A percentile compares a stretch with the other conserved stretches of the same genome.
phyloP scores from a whole-genome alignment of 2,329 filamentous ascomycete genomes.

The Pseudogymnoascus sp. region DNA sequence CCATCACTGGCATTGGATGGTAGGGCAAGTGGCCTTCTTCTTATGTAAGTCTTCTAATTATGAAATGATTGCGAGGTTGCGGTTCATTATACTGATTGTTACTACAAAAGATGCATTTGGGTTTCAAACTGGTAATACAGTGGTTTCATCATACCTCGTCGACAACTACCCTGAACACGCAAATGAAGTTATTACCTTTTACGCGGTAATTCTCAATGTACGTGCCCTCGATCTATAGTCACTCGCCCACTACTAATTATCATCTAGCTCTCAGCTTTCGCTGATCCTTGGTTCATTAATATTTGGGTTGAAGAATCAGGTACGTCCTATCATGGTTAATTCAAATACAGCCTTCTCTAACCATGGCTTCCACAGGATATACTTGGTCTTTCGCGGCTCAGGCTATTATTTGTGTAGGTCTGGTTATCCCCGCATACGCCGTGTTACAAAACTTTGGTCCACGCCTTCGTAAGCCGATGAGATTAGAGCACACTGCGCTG shows the following conservation, averaged over 20 bases:
- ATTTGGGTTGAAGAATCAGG: constrained; percentile 22
- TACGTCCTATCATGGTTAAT: neutral
- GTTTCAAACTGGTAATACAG: constrained; percentile 50
- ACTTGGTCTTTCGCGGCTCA: constrained; percentile 28
- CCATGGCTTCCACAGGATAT: constrained; percentile 15
- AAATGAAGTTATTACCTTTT: constrained; percentile 48
- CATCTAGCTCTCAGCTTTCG: constrained; percentile 16
- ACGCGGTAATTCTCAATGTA: constrained; percentile 46
- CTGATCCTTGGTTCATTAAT: constrained; percentile 25
- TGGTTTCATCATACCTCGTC: constrained; percentile 45
- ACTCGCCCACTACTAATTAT: constrained; percentile 19
- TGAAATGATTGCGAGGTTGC: neutral
- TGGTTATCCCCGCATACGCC: constrained; percentile 21
- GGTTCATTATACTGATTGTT: constrained; percentile 8
- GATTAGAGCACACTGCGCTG: neutral
- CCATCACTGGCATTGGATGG: constrained; percentile 47
- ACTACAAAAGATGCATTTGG: constrained; percentile 40
- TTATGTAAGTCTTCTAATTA: constrained; percentile 36
- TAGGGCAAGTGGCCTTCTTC: constrained; percentile 49
- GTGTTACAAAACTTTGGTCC: constrained; percentile 23
- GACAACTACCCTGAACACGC: constrained; percentile 49
- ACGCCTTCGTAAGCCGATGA: constrained; percentile 16
- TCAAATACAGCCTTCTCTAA: neutral
- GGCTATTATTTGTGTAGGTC: constrained; percentile 25
- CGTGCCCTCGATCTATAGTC: constrained; percentile 33